Evolutionary conservation across 352 stramenopile genomes (phyloP).

Genomic region (Aphanomyces stellatus): DNA sequence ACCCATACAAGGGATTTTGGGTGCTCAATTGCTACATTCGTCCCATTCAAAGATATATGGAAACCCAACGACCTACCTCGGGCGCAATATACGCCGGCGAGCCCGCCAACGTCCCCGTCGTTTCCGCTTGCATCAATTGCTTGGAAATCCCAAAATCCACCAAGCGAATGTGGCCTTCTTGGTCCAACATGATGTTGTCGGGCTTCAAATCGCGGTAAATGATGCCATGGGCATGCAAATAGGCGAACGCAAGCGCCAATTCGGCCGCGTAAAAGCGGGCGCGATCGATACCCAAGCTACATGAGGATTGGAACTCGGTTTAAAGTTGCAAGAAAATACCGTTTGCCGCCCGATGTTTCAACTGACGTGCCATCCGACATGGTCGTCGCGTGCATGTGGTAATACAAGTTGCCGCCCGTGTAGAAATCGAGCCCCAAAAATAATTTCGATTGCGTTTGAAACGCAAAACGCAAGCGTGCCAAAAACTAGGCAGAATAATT

Average conservation of each 20-base stretch:
- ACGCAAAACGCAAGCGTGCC: conserved; percentile 57
- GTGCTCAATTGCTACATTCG: conserved; percentile 45
- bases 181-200: conserved; percentile 86
- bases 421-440: conserved; percentile 89
- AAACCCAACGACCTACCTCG: conserved; percentile 24
- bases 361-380: conserved; percentile 26
- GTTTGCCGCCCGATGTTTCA: conserved; percentile 50
- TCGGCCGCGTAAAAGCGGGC: conserved; percentile 83
- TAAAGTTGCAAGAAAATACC: conserved; percentile 21
- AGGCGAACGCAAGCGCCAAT: conserved; percentile 76
- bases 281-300: conserved; percentile 51
- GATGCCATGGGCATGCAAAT: conserved; percentile 79
- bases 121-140: conserved; percentile 57
- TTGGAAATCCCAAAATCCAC: conserved; percentile 88
- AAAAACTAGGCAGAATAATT: conserved; percentile 11
- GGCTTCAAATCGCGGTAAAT: conserved; percentile 85
- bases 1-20: conserved; percentile 79
- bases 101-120: conserved; percentile 61
- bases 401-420: conserved; percentile 78
- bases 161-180: conserved; percentile 78
- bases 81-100: conserved; percentile 82
- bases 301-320: neutral
- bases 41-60: too few relatives aligned
- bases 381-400: conserved; percentile 83
- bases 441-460: conserved; percentile 75